These are phyloP conservation scores for Mucor indicus DNA, from an alignment of 371 early-diverging fungal species.

Conservation along the genomic window DNA sequence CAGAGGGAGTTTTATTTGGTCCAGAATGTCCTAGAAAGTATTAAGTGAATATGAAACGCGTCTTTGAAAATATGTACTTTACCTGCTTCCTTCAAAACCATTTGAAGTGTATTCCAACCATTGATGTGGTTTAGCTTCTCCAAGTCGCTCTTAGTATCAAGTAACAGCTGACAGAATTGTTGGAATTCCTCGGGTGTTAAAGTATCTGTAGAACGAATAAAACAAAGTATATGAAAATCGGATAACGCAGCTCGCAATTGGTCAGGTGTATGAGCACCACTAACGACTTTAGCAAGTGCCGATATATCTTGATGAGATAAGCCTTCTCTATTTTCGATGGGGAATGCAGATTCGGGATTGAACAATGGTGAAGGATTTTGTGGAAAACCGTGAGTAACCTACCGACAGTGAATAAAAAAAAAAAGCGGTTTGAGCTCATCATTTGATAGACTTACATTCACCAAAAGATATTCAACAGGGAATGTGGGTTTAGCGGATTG, in stretches of 20 bases:
- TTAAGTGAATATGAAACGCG: no score
- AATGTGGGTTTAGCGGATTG: constrained; percentile 90
- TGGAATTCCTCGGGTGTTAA: constrained; percentile 55
- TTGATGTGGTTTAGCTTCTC: constrained; percentile 42
- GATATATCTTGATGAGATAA: constrained; percentile 20
- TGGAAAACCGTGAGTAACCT: constrained; percentile 96
- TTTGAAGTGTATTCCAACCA: constrained; percentile 81
- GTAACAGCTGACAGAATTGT: constrained; percentile 51
- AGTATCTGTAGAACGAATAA: constrained; percentile 52
- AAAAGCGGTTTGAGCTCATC: neutral
- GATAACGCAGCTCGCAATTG: constrained; percentile 51
- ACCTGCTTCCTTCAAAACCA: constrained; percentile 64
- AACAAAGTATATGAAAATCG: constrained; percentile 85
- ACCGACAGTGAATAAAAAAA: neutral
- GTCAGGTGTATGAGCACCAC: constrained; percentile 24
- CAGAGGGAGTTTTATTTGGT: no score
- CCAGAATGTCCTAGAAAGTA: no score
- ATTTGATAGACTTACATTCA: constrained; percentile 68
- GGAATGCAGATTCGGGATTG: constrained; percentile 50
- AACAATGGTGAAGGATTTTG: constrained; percentile 77
- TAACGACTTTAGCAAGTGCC: constrained; percentile 58
- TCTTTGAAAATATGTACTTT: constrained; percentile 11
- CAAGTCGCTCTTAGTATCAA: constrained; percentile 39
- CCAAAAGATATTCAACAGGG: constrained; percentile 94
- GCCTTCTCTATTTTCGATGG: constrained; percentile 66